Percentiles rank a stretch among this genome's conserved stretches.
Evolutionary conservation across 805 yeast genomes (phyloP).

Genomic region (Monosporozyma siamensis): DNA sequence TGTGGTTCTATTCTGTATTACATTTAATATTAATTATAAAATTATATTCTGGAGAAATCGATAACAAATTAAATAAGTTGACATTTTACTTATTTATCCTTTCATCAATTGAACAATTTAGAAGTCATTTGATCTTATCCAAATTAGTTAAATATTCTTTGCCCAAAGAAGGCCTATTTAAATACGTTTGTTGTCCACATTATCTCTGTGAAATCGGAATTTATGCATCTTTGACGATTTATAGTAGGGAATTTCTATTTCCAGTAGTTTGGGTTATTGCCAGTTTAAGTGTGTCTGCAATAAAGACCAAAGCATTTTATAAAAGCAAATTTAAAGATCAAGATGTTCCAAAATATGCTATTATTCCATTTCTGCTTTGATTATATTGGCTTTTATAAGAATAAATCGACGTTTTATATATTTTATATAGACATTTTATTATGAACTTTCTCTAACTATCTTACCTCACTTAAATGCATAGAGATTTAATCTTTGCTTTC

Average conservation of each 20-base stretch:
- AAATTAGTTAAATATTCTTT: constrained; percentile 43
- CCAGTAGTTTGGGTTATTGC: constrained; percentile 28
- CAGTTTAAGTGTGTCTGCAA: constrained; percentile 48
- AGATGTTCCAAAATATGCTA: constrained; percentile 13
- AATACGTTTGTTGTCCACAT: constrained; percentile 52
- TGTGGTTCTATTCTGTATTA: constrained; percentile 46
- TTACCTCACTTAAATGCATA: no score
- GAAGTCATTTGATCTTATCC: constrained; percentile 43
- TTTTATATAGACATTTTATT: no score
- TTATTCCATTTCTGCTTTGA: constrained; percentile 12
- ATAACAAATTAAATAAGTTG: constrained; percentile 7
- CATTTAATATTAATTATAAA: constrained; percentile 32
- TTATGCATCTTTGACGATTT: constrained; percentile 32
- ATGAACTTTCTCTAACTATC: no score
- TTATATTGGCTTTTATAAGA: neutral
- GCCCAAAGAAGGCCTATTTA: constrained; percentile 46
- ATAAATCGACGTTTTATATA: no score
- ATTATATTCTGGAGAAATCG: constrained; percentile 17
- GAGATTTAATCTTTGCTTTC: no score
- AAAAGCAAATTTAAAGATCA: constrained; percentile 14
- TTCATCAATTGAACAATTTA: constrained; percentile 26
- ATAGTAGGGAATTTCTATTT: constrained; percentile 16
- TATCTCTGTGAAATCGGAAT: constrained; percentile 57
- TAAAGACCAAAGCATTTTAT: constrained; percentile 44
- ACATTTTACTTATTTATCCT: constrained; percentile 18